Conservation (phyloP, 2,329 filamentous ascomycete genomes). For the Bertia moriformis region DNA sequence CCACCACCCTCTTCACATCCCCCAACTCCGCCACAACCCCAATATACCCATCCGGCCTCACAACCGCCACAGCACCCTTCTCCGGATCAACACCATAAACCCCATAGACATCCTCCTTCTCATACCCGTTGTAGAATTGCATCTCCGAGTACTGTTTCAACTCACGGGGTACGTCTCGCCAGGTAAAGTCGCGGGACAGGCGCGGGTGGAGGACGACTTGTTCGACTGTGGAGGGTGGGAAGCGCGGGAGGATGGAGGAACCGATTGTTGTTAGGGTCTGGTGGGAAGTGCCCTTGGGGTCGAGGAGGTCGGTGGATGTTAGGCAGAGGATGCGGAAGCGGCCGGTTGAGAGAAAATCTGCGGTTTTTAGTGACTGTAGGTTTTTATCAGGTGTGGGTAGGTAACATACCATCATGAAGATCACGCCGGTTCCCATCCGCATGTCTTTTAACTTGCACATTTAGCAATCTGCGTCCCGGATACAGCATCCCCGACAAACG, state of each 20-base stretch:
- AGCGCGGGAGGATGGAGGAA: conserved; percentile 4
- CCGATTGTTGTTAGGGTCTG: conserved; percentile 4
- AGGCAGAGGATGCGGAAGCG: conserved; percentile 10
- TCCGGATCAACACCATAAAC: conserved; percentile 6
- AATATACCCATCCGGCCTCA: conserved; percentile 10
- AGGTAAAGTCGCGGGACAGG: conserved; percentile 5
- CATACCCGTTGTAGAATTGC: conserved; percentile 7
- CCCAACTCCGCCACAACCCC: conserved; percentile 5
- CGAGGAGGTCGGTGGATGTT: conserved; percentile 7
- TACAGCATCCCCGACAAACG: conserved; percentile 9
- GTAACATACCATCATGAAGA: conserved; percentile 10
- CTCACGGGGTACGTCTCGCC: conserved; percentile 7
- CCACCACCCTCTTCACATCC: conserved; percentile 2
- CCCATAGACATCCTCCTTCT: conserved; percentile 6
- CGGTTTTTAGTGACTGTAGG: conserved; percentile 1
- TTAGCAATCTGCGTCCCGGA: conserved; percentile 10
- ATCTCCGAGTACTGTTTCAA: conserved; percentile 6
- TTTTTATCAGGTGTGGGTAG: too few relatives aligned
- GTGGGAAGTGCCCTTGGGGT: conserved; percentile 3
- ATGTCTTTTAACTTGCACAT: conserved; percentile 9
- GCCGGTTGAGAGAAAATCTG: conserved; percentile 10
- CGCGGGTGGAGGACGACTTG: conserved; percentile 7
- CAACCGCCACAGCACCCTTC: conserved; percentile 5
- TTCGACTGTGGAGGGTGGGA: conserved; percentile 5
- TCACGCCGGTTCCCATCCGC: conserved; percentile 11